A percentile compares a stretch with the other conserved stretches of the same genome.
Evolutionary conservation across 805 yeast species (phyloP).

Genomic region (Cephaloascus albidus): DNA sequence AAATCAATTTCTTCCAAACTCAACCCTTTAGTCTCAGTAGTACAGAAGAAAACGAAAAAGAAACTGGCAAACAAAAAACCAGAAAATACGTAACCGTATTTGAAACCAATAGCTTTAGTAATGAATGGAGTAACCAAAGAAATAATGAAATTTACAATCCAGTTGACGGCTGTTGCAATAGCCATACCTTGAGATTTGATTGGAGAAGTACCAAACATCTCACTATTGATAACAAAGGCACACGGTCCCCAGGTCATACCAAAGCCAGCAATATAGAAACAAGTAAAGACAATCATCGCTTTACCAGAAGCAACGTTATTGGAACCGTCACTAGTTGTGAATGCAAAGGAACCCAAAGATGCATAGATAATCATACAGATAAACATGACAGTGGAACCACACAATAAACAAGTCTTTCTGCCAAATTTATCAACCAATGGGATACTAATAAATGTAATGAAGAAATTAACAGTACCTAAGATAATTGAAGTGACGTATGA

Average conservation of each 20-base stretch:
- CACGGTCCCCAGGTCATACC: constrained; percentile 53
- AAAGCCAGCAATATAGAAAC: constrained; percentile 39
- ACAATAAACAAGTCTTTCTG: constrained; percentile 50
- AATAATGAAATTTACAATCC: constrained; percentile 50
- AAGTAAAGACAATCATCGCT: constrained; percentile 48
- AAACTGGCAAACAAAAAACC: constrained; percentile 49
- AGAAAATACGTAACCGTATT: constrained; percentile 48
- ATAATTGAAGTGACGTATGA: constrained; percentile 34
- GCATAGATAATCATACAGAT: constrained; percentile 50
- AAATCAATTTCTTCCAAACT: constrained; percentile 62
- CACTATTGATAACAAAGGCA: constrained; percentile 35
- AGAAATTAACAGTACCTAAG: constrained; percentile 36
- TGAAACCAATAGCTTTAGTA: constrained; percentile 42
- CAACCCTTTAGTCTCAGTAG: constrained; percentile 61
- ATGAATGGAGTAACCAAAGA: constrained; percentile 58
- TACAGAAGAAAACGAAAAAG: constrained; percentile 46
- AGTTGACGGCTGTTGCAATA: constrained; percentile 7
- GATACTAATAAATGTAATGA: constrained; percentile 47
- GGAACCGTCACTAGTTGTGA: constrained; percentile 15
- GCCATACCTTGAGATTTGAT: background rate
- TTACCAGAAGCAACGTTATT: constrained; percentile 32
- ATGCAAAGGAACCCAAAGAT: constrained; percentile 23
- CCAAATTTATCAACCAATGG: constrained; percentile 50
- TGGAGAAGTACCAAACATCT: constrained; percentile 15
- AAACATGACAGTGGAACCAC: constrained; percentile 34